Evolutionary conservation across 345 rosid species (phyloP), one percentile per base, ranked within the genome.

Genomic region (Combretum micranthum): DNA sequence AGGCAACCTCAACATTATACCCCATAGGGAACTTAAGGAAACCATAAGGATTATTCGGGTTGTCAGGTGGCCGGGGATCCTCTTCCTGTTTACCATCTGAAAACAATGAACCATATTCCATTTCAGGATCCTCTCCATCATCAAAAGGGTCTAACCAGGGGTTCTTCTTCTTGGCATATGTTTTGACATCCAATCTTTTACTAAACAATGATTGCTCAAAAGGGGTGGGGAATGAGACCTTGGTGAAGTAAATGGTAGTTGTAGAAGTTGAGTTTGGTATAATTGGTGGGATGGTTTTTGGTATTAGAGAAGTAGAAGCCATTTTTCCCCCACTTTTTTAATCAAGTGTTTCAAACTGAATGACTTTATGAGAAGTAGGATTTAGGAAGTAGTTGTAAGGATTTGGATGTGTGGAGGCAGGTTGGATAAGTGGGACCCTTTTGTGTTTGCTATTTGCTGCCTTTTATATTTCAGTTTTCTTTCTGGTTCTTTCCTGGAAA

Each of bases 11-110:
- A 39, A 85, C 93, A 7, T 48, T 72, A 62, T 59, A 92, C 21
- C 95, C 96, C 81, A 53, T 79, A 0, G 95, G 96, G 62, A 92
- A 88, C 70, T 92, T 92, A 68, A 88, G 80, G 82, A 88, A 92
- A 2, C 95, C 98, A 45, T 88, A 88, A 20, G 93, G 93, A 53
- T 78, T 92, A 50, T 78, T 71, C 10, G 93, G 95, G 74, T 81
- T 75, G 53, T 84, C 95, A 44, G 90, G 93, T 9, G 74, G 95
- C 44, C 92, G 62, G 2, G 88, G 83, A 59, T 88, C 96, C 63
- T 92, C 98, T 0, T 92, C 98, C 69, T 92, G 96, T 73, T 88
- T 92, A 0, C 96, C 95, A 61, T 88, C 95, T 2, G 71, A 69
- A 50, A 74, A 88, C 73, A 92, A 46, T 10, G 96, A 83, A 14